phyloP scores from a whole-genome alignment of 176 grass and related monocot species.

The Carex scoparia region DNA sequence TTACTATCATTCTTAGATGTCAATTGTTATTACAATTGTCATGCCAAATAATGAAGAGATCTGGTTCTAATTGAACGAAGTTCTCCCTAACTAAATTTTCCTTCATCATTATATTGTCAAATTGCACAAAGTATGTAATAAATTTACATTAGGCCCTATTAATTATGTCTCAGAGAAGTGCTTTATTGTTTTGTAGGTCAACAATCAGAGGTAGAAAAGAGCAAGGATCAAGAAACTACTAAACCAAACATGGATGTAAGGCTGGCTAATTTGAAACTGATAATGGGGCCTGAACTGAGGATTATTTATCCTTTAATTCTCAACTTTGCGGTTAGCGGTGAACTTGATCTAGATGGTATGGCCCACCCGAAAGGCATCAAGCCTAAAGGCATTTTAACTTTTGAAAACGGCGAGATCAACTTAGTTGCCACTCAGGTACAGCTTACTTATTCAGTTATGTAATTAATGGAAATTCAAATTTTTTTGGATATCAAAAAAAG shows the following conservation, averaged over 20 bases:
- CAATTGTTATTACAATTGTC: background rate
- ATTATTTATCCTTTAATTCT: constrained; percentile 97
- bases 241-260: constrained; percentile 60
- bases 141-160: background rate
- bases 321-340: constrained; percentile 89
- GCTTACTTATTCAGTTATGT: background rate
- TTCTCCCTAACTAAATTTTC: background rate
- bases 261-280: constrained; percentile 80
- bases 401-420: constrained; percentile 98
- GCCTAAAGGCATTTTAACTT: constrained; percentile 84
- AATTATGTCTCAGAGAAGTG: constrained; percentile 3
- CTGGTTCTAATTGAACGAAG: background rate
- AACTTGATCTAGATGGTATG: constrained; percentile 88
- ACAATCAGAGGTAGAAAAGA: constrained; percentile 61
- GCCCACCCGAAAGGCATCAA: constrained; percentile 86
- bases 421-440: constrained; percentile 94
- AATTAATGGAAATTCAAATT: background rate
- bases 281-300: constrained; percentile 86
- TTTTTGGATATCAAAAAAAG: background rate
- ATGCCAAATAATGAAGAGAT: background rate
- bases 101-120: background rate
- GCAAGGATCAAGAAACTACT: constrained; percentile 56
- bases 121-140: background rate
- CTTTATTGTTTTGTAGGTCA: constrained; percentile 40
- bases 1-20: background rate